Evolutionary conservation across 2,329 filamentous ascomycete genomes (phyloP).

Genomic region (Dothiorella sarmentorum): DNA sequence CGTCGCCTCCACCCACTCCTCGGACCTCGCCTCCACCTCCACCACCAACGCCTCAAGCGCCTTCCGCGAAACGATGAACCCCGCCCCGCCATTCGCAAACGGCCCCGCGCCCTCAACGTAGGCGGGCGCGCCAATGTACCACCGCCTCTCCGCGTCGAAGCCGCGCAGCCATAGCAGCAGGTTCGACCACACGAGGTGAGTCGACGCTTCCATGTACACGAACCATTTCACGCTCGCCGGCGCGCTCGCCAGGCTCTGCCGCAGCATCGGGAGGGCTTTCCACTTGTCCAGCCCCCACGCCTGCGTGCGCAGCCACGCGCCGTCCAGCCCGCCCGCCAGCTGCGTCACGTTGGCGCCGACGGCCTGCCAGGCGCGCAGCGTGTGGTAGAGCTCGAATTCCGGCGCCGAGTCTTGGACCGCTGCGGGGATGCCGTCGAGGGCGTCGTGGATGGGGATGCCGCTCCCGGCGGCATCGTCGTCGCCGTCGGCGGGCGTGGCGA

Average conservation of each 20-base stretch:
- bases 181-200: constrained; percentile 36
- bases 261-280: constrained; percentile 38
- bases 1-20: constrained; percentile 32
- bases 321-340: constrained; percentile 31
- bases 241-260: constrained; percentile 33
- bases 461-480: too few relatives aligned
- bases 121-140: constrained; percentile 44
- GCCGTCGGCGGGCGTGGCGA: constrained; percentile 34
- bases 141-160: constrained; percentile 37
- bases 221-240: constrained; percentile 51
- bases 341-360: constrained; percentile 38
- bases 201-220: constrained; percentile 38
- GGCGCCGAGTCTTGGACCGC: constrained; percentile 38
- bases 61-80: constrained; percentile 49
- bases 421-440: constrained; percentile 43
- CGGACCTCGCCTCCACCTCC: constrained; percentile 23
- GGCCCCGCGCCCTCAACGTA: constrained; percentile 41
- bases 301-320: constrained; percentile 33
- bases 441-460: constrained; percentile 47
- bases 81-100: constrained; percentile 55
- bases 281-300: constrained; percentile 38
- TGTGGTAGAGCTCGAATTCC: constrained; percentile 54
- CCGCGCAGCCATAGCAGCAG: constrained; percentile 39
- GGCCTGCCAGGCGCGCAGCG: constrained; percentile 40
- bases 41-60: constrained; percentile 37